Base-by-base conservation (phyloP, 768 basidiomycete genomes). In the Mrakia gelida region DNA sequence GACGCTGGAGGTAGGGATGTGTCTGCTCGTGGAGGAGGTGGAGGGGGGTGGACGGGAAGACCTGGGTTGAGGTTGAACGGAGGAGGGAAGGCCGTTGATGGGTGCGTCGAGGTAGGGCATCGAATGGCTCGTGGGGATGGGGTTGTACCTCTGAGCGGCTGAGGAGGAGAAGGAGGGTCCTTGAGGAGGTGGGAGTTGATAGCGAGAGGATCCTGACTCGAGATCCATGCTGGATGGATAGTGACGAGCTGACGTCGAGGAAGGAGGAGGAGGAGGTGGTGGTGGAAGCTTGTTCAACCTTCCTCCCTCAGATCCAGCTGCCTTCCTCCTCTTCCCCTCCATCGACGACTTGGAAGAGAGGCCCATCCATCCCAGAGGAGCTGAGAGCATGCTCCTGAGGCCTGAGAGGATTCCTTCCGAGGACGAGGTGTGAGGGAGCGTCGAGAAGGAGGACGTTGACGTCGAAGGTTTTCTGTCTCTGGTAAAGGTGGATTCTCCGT, bases 71-170 rank as follows among this genome's bases (percentile, higher is more conserved):
- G 18, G 63, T 30, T 21, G 38, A 21, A 52, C 49, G 56, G 45
- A 52, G 59, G 41, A 45, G 30, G 61, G 59, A 21, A 63, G 63
- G 23, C 61, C 75, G 45, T 61, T 38, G 43, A 75, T 63, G 26
- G 75, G 75, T 28, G 75, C 75, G 54, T 75, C 75, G 11, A 75
- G 75, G 67, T 75, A 75, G 65, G 63, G 63, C 75, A 75, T 75
- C 52, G 75, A 75, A 34, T 75, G 67, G 28, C 62, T 67, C 45
- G 63, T 75, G 54, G 72, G 38, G 18, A 73, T n/a, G 59, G 74
- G 62, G 28, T 49, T 41, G 45, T 75, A 75, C 41, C 75, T 23
- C 30, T 68, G 63, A 30, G 75, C 62, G 7, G 75, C 65, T 10
- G 75, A 75, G 10, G 75, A 67, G 10, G 52, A 41, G 32, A 61